These are phyloP conservation scores for Neurospora tetrasperma DNA, from an alignment of 495 filamentous ascomycete species.

Conservation along the genomic window DNA sequence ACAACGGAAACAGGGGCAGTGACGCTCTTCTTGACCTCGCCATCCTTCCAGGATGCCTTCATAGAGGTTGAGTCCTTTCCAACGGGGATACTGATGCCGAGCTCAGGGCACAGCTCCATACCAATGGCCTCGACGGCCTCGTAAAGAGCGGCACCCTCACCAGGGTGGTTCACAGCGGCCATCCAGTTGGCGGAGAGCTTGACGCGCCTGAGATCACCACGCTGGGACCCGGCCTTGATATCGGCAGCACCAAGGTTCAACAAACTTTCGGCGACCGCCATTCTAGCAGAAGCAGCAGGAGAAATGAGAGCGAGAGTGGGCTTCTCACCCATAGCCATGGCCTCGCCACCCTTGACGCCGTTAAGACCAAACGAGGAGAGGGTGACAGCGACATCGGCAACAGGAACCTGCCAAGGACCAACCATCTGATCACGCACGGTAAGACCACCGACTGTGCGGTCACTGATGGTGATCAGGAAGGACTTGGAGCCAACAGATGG, in stretches of 20 bases:
- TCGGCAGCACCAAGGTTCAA: conserved; percentile 88
- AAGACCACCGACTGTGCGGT: conserved; percentile 83
- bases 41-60: conserved; percentile 93
- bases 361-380: conserved; percentile 64
- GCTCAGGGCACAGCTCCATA: conserved; percentile 68
- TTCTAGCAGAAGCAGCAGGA: conserved; percentile 82
- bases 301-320: conserved; percentile 85
- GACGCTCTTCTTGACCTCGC: conserved; percentile 67
- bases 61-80: conserved; percentile 98
- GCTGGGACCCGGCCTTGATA: conserved; percentile 49
- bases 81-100: conserved; percentile 87
- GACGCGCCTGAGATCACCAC: conserved; percentile 51
- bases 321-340: conserved; percentile 96
- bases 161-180: conserved; percentile 86
- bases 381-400: conserved; percentile 88
- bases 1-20: conserved; percentile 85
- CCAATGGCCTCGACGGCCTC: conserved; percentile 91
- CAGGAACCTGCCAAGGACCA: conserved; percentile 91
- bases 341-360: conserved; percentile 65
- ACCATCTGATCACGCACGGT: conserved; percentile 91
- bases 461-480: conserved; percentile 94
- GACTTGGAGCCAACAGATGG: conserved; percentile 90
- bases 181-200: conserved; percentile 97
- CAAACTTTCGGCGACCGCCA: conserved; percentile 91
- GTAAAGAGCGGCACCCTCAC: conserved; percentile 89